Evolutionary conservation across 768 basidiomycete genomes (phyloP).

Genomic region (Macrolepiota albuminosa): DNA sequence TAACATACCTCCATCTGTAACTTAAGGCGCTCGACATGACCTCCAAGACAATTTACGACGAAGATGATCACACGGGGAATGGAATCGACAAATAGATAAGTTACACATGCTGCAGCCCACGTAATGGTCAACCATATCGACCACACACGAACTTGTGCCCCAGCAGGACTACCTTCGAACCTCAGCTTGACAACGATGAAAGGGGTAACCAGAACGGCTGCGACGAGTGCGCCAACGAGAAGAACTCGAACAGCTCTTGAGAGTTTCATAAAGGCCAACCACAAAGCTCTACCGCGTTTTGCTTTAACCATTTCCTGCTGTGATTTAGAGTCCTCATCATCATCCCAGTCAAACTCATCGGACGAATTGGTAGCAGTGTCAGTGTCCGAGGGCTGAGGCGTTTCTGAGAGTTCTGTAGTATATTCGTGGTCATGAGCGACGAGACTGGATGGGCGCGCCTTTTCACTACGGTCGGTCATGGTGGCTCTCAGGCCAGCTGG

Average conservation of each 20-base stretch:
- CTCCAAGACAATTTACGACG: constrained; percentile 49
- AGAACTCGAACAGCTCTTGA: constrained; percentile 55
- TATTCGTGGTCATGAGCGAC: constrained; percentile 20
- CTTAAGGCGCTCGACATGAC: constrained; percentile 61
- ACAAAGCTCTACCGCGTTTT: constrained; percentile 58
- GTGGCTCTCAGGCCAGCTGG: neutral
- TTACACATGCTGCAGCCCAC: constrained; percentile 59
- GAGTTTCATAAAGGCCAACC: constrained; percentile 63
- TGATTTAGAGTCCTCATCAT: constrained; percentile 42
- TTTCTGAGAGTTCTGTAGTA: constrained; percentile 10
- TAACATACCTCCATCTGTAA: constrained; percentile 60
- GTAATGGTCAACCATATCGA: constrained; percentile 67
- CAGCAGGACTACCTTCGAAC: constrained; percentile 44
- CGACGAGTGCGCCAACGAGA: constrained; percentile 53
- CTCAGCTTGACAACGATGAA: constrained; percentile 63
- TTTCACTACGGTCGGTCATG: constrained; percentile 9
- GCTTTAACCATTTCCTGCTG: constrained; percentile 37
- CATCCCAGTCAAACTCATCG: constrained; percentile 76
- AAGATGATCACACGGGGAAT: constrained; percentile 53
- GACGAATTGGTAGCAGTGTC: constrained; percentile 55
- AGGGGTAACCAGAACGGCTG: constrained; percentile 63
- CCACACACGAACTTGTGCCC: constrained; percentile 55
- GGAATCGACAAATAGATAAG: constrained; percentile 61
- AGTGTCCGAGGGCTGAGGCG: constrained; percentile 26
- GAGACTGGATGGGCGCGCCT: constrained; percentile 1